A percentile compares a stretch with the other conserved stretches of the same genome.
Evolutionary conservation across 2,329 filamentous ascomycete genomes (phyloP).

Genomic region (Capronia coronata): DNA sequence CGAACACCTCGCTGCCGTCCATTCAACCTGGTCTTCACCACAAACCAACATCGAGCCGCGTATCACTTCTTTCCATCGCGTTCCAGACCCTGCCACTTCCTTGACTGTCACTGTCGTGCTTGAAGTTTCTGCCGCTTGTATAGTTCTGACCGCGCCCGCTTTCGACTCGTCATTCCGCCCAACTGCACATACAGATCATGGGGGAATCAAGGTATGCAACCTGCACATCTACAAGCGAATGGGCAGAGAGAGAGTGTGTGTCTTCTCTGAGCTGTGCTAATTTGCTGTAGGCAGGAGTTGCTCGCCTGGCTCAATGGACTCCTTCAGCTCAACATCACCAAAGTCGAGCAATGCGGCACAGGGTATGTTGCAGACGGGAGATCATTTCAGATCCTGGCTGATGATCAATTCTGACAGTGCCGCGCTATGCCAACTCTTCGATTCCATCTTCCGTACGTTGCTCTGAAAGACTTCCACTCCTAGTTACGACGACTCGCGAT

Average conservation of each 20-base stretch:
- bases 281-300: constrained; percentile 72
- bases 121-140: background rate
- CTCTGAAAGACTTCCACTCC: background rate
- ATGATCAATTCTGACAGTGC: constrained; percentile 34
- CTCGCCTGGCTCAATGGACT: constrained; percentile 96
- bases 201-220: constrained; percentile 55
- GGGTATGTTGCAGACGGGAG: constrained; percentile 56
- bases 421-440: constrained; percentile 93
- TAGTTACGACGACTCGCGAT: too few relatives aligned
- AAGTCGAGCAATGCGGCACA: constrained; percentile 98
- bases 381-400: constrained; percentile 13
- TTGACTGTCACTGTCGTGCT: background rate
- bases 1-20: background rate
- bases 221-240: background rate
- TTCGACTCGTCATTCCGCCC: background rate
- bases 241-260: background rate
- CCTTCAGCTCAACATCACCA: constrained; percentile 94
- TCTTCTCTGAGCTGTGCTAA: constrained; percentile 3
- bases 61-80: background rate
- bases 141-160: background rate
- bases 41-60: background rate
- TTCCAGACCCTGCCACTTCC: background rate
- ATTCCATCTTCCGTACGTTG: constrained; percentile 79
- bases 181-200: constrained; percentile 42
- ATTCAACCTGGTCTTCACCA: background rate